Conservation (phyloP, 179 eudicot species). For the Nepenthes alata region DNA sequence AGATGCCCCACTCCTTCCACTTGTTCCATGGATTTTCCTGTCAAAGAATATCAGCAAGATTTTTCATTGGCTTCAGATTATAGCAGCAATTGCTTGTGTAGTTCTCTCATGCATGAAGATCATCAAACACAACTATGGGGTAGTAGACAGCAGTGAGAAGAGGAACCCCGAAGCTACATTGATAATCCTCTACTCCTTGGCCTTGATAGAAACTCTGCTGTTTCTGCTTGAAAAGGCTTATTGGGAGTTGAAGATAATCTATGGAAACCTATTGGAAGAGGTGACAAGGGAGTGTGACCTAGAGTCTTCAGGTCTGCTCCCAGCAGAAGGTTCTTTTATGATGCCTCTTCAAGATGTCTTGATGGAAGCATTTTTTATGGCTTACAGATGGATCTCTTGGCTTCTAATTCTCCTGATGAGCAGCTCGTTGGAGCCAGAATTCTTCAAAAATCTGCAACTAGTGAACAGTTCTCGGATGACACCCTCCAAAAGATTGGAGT, state of each 20-base stretch:
- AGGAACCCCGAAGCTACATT: conserved; percentile 43
- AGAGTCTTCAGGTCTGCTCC: conserved; percentile 42
- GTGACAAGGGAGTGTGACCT: conserved; percentile 65
- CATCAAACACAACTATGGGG: conserved; percentile 46
- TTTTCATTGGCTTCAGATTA: conserved; percentile 61
- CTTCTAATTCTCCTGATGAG: conserved; percentile 59
- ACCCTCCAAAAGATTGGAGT: conserved; percentile 79
- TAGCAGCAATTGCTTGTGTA: conserved; percentile 59
- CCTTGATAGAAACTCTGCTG: conserved; percentile 79
- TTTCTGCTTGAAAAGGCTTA: conserved; percentile 73
- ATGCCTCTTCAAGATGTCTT: conserved; percentile 73
- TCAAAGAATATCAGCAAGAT: conserved; percentile 60
- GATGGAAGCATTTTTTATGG: conserved; percentile 86
- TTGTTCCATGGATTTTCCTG: conserved; percentile 43
- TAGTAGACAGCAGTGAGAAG: conserved; percentile 45
- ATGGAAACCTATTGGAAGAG: conserved; percentile 33
- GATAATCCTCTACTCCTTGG: conserved; percentile 58
- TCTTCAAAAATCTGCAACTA: conserved; percentile 31
- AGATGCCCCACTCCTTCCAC: conserved; percentile 67
- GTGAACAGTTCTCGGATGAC: conserved; percentile 34
- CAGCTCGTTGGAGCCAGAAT: conserved; percentile 69
- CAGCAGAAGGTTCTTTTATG: conserved; percentile 77
- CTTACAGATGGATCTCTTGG: conserved; percentile 70
- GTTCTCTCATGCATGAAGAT: conserved; percentile 58
- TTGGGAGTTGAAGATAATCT: conserved; percentile 61